These are phyloP conservation scores for Knoxdaviesia capensis DNA, from an alignment of 2,329 filamentous ascomycete genomes.

Conservation along the genomic window DNA sequence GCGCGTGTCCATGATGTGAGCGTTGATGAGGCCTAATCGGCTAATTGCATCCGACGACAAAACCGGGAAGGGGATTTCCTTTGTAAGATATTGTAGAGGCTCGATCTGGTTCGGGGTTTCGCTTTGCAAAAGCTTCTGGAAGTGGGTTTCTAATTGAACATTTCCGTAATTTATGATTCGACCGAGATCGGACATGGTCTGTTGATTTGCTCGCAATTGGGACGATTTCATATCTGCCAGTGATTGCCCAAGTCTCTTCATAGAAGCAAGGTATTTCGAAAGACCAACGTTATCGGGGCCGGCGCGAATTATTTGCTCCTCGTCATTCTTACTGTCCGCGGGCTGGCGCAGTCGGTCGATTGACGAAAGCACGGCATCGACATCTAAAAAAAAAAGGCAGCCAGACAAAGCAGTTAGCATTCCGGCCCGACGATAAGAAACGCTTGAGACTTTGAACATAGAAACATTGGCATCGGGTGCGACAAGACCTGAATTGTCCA, in stretches of 20 bases:
- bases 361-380: slow-evolving; percentile 66
- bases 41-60: slow-evolving; percentile 57
- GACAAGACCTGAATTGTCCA: not conserved
- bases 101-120: slow-evolving; percentile 70
- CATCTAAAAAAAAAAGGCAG: slow-evolving; percentile 30
- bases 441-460: too few species aligned
- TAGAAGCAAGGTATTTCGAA: slow-evolving; percentile 66
- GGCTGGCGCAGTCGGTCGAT: slow-evolving; percentile 81
- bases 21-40: slow-evolving; percentile 61
- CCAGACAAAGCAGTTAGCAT: not conserved
- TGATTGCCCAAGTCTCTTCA: slow-evolving; percentile 77
- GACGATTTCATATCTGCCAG: slow-evolving; percentile 67
- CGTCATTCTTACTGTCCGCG: slow-evolving; percentile 77
- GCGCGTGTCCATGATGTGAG: slow-evolving; percentile 46
- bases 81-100: slow-evolving; percentile 81
- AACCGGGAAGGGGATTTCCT: slow-evolving; percentile 66
- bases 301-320: slow-evolving; percentile 76
- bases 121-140: slow-evolving; percentile 52
- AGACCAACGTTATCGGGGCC: slow-evolving; percentile 73
- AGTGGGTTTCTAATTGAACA: slow-evolving; percentile 65
- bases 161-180: slow-evolving; percentile 62
- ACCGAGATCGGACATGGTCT: slow-evolving; percentile 63
- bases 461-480: too few species aligned
- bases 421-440: too few species aligned
- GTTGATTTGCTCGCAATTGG: slow-evolving; percentile 83